Evolutionary conservation across 2,329 filamentous ascomycete genomes (phyloP), one percentile per base, ranked within the genome.

Genomic region (Ophiostoma tasmaniense): DNA sequence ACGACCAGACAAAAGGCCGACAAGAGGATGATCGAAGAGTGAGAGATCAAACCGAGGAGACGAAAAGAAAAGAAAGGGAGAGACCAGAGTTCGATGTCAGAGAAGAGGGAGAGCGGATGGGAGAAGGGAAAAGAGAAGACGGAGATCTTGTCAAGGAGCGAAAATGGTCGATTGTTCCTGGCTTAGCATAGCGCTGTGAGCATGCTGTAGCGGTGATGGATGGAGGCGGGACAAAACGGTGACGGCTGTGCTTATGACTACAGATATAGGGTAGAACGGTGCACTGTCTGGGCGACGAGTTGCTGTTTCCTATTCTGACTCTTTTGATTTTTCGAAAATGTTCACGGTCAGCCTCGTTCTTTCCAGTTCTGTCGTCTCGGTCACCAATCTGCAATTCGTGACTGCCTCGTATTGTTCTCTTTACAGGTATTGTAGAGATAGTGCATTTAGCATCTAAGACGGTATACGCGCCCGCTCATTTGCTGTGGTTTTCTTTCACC

Each of bases 191-290:
- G 50, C 22, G 50, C 50, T 55, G 69, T 64, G 45, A 61, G 62
- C 45, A 62, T 66, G 66, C 64, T 67, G 67, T 64, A 62, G 50
- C 50, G 50, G 50, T 55, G 50, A 55, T 55, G 4, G 45, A 52
- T 42, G 17, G 42, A 5, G 42, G 42, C 42, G 42, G n/a, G 13
- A 17, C 25, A 13, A 61, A 61, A 61, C 55, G 55, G 55, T 28
- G 22, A 1, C 37, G 13, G n/a, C 52, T 20, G 55, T 17, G n/a
- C n/a, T n/a, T n/a, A n/a, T n/a, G n/a, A n/a, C n/a, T n/a, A n/a
- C n/a, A n/a, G n/a, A n/a, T n/a, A n/a, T n/a, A n/a, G n/a, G n/a
- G n/a, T n/a, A n/a, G 33, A 33, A 33, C 3, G 33, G 14, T 20
- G 20, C 17, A 13, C 50, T 55, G 50, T 55, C 50, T 55, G 50